Conservation (phyloP, 192 early-diverging fungal species). For the Jimgerdemannia lactiflua region DNA sequence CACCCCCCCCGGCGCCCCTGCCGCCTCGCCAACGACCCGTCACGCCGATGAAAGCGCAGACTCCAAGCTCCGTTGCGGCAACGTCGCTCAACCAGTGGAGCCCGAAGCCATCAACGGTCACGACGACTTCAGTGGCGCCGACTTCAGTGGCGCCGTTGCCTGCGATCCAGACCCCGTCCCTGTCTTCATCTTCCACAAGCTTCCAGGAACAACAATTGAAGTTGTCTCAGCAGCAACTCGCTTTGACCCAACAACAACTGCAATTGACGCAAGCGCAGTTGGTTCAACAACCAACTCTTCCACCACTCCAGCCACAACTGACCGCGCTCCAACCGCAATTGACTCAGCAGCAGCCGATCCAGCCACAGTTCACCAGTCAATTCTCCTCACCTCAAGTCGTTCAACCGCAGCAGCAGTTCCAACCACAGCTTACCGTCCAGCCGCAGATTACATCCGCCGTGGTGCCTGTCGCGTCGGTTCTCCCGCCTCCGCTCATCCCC, state of each 20-base stretch:
- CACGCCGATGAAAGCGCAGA: not conserved
- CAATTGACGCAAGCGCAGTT: not conserved
- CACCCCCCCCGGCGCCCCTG: not conserved
- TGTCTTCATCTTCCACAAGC: not conserved
- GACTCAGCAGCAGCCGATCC: slow-evolving; percentile 6
- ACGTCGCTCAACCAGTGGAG: slow-evolving; percentile 23
- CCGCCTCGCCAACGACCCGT: slow-evolving; percentile 1
- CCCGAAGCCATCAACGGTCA: slow-evolving; percentile 11
- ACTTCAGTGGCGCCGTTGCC: slow-evolving; percentile 7
- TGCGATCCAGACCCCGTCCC: not conserved
- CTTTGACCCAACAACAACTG: slow-evolving; percentile 1
- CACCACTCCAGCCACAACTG: no score
- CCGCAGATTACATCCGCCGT: not conserved
- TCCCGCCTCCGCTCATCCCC: slow-evolving; percentile 5
- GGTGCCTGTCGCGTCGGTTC: slow-evolving; percentile 1
- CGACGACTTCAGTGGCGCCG: slow-evolving; percentile 12
- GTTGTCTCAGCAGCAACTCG: slow-evolving; percentile 6
- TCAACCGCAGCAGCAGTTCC: slow-evolving; percentile 8
- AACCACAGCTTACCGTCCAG: slow-evolving; percentile 2
- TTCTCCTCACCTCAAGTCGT: slow-evolving; percentile 22
- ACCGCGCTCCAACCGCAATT: not conserved
- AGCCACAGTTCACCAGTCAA: slow-evolving; percentile 13
- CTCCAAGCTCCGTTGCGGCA: not conserved
- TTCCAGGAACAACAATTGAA: slow-evolving; percentile 22
- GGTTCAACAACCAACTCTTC: no score